Conservation (phyloP, 2,329 filamentous ascomycete species). For the Grosmannia penicillata region DNA sequence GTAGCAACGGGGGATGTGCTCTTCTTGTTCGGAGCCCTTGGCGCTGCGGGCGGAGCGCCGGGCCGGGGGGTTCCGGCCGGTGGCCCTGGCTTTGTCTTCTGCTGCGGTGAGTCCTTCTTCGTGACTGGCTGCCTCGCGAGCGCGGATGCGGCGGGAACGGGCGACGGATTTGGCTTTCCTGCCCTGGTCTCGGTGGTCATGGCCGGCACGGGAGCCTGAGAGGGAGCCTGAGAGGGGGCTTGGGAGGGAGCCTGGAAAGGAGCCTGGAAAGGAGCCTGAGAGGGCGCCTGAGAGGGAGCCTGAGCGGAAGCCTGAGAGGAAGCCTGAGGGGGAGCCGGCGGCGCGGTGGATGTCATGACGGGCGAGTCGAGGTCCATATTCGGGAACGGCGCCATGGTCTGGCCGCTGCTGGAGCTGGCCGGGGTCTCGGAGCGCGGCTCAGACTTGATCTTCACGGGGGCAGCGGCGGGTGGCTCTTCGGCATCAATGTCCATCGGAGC, state of each 20-base stretch:
- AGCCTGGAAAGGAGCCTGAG: too few species aligned
- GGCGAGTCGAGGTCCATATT: constrained; percentile 37
- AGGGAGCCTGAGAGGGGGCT: too few species aligned
- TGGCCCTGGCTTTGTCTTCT: constrained; percentile 1
- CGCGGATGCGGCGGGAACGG: constrained; percentile 3
- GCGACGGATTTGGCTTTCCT: neutral
- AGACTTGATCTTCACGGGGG: constrained; percentile 18
- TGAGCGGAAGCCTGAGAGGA: too few species aligned
- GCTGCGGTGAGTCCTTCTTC: constrained; percentile 10
- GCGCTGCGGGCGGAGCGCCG: constrained; percentile 6
- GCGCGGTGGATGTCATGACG: neutral
- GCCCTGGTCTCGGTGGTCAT: too few species aligned
- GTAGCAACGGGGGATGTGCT: constrained; percentile 5
- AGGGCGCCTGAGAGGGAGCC: too few species aligned
- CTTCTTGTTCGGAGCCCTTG: constrained; percentile 1
- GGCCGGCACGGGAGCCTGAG: too few species aligned
- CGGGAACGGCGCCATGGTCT: constrained; percentile 33
- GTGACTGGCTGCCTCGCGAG: constrained; percentile 1
- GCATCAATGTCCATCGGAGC: constrained; percentile 18
- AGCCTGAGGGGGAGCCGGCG: neutral
- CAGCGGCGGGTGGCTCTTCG: constrained; percentile 9
- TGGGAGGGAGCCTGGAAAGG: too few species aligned
- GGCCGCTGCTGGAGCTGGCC: neutral
- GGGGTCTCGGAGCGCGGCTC: constrained; percentile 17
- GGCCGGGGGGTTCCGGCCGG: neutral